Evolutionary conservation across 1,284 basidiomycete genomes (phyloP).

Genomic region (Cryptococcus sp.): DNA sequence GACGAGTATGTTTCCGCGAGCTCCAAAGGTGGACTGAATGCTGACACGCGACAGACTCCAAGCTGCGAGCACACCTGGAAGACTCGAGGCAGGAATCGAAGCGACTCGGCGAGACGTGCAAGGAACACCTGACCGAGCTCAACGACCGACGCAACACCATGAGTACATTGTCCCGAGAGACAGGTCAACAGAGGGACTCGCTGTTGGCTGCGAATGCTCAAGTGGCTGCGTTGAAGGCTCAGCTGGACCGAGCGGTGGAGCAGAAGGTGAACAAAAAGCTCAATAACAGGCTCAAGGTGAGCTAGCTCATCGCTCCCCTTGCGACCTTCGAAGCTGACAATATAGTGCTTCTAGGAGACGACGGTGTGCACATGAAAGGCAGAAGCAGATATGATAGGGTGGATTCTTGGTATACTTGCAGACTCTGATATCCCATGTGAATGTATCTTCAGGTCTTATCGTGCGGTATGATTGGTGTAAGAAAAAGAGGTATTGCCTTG

Average conservation of each 20-base stretch:
- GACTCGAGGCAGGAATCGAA: slow-evolving; percentile 27
- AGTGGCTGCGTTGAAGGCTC: slow-evolving; percentile 29
- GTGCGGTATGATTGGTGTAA: no score
- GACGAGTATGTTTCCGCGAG: slow-evolving; percentile 14
- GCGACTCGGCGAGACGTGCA: slow-evolving; percentile 23
- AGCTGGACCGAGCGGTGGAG: slow-evolving; percentile 40
- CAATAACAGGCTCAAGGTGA: slow-evolving; percentile 37
- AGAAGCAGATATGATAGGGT: background rate
- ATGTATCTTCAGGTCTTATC: no score
- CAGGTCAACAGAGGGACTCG: slow-evolving; percentile 16
- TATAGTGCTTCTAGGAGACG: slow-evolving; percentile 19
- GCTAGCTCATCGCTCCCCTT: slow-evolving; percentile 3
- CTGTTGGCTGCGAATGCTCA: slow-evolving; percentile 34
- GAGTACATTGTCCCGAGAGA: slow-evolving; percentile 14
- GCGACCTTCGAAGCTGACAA: background rate
- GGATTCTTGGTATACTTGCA: no score
- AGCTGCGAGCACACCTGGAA: slow-evolving; percentile 39
- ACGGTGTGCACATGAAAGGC: no score
- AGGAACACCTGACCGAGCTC: slow-evolving; percentile 33
- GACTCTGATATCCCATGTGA: no score
- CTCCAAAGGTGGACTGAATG: background rate
- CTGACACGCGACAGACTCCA: slow-evolving; percentile 20
- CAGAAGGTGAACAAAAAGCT: slow-evolving; percentile 36
- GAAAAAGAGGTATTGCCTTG: no score
- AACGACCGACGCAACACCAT: slow-evolving; percentile 24